Conservation (phyloP, 2,329 filamentous ascomycete species). For the Sordariomycetes sp. region DNA sequence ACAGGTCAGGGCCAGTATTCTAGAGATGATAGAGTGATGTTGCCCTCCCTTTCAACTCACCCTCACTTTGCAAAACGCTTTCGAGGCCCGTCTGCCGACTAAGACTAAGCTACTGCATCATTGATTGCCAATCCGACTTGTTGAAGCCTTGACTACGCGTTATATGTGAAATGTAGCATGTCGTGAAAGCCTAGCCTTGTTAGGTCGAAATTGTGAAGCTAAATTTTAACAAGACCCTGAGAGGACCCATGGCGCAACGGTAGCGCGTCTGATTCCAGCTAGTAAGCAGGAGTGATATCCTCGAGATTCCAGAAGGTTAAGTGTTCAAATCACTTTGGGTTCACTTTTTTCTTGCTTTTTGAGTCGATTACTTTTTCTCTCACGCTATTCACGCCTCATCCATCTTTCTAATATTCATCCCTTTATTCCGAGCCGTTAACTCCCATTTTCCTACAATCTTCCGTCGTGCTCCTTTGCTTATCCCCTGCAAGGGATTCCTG, state of each 20-base stretch:
- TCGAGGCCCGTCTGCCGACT: no score
- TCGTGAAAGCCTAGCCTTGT: no score
- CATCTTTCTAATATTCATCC: background rate
- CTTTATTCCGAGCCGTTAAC: background rate
- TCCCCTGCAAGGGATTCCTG: background rate
- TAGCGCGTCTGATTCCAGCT: slow-evolving; percentile 5
- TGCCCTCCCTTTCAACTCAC: no score
- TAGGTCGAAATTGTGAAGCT: no score
- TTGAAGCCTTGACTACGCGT: no score
- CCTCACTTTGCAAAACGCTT: no score
- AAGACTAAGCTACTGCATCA: no score
- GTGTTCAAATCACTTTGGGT: slow-evolving; percentile 5
- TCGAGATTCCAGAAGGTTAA: slow-evolving; percentile 4
- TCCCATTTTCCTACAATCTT: background rate
- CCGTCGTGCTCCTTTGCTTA: background rate
- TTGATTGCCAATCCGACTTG: no score
- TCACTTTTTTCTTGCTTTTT: background rate
- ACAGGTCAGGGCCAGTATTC: no score
- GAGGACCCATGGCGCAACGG: slow-evolving; percentile 5
- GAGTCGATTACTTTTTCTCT: background rate
- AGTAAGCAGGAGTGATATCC: background rate
- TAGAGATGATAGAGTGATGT: no score
- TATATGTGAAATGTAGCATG: no score
- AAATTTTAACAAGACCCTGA: no score
- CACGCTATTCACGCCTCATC: background rate